Evolutionary conservation across 2,329 filamentous ascomycete genomes (phyloP), one percentile per base, ranked within the genome.

Genomic region (Ophiocordyceps camponoti-leonardi): DNA sequence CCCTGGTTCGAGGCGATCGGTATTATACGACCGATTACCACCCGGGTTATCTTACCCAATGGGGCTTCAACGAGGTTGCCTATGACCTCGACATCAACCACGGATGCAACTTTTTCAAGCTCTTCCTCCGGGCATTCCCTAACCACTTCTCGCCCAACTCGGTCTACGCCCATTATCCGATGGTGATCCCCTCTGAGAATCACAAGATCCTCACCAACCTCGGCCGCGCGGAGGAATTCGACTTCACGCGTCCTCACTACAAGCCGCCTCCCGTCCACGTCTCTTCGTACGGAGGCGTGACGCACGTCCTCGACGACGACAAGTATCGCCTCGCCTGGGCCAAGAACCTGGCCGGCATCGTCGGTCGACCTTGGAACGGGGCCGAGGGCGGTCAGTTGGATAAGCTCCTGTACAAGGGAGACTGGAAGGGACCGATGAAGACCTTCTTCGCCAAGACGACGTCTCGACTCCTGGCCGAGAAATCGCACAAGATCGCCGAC

Each of bases 31-130:
- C 62, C n/a, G 84, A 90, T 59, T 88, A 83, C 58, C 77, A 80
- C 52, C 75, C 85, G 0, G 73, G 77, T 10, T 77, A 79, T 52
- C 63, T 93, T 42, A 93, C 86, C 1, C 87, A 86, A 62, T 94
- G 85, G 85, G 86, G 86, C 20, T 90, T 75, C 64, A 76, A 77
- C 45, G 81, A 86, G 57, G 81, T 75, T 4, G 71, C 83, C 19
- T 85, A 81, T 46, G 83, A 93, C 52, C 63, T 79, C 22, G 76
- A 73, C 48, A 63, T 90, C 51, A 83, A 92, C 61, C 80, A 92
- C 56, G 86, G 86, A 42, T 86, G 82, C 52, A 77, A 87, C 13
- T 84, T 90, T 62, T 87, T 88, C 68, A 93, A 92, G 67, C 71
- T 93, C 35, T 81, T 88, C 58, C 67, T 85, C 33, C 75, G 81